Base-by-base conservation (phyloP, 805 yeast species). In the Starmerella stigmatis region DNA sequence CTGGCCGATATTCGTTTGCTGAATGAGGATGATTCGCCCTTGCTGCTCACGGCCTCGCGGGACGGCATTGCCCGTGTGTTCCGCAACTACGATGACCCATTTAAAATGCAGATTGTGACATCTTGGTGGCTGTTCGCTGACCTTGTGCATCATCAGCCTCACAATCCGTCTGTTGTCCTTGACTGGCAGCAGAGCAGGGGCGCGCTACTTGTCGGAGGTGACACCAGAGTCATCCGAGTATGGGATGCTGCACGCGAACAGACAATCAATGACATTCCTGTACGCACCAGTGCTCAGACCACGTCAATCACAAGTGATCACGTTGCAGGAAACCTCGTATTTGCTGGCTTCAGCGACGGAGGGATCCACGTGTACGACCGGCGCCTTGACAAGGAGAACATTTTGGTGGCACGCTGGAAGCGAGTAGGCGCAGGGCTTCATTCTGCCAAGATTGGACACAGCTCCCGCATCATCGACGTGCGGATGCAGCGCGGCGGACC, bases 101-200 rank as follows among this genome's bases (percentile, higher is more conserved):
- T 69, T 4, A 66, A 70, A 5, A 69, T 78, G 7, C 80, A 81
- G 54, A 63, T 85, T 43, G 76, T 86, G 2, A 74, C 94, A 0
- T 76, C 96, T 0, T 92, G 97, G 96, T 74, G 96, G 60, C 96
- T 94, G 0, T 69, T 92, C 47, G 81, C 94, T 0, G 57, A 54
- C 25, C 29, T 54, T 7, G 52, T 45, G 13, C 50, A 48, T 15
- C 55, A 53, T 15, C 46, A 46, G 27, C 47, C 56, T 2, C 38
- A 23, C 3, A 44, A 30, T 27, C 49, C 54, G 16, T 96, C 88
- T 60, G 70, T 89, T 58, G 65, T 86, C 15, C 77, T 88, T 10
- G 97, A 92, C 54, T 92, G 98, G 98, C 97, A 89, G 62, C 98
- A 92, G 59, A 81, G 92, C 36, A 69, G 96, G 49, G 98, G 98